Evolutionary conservation across 768 basidiomycete genomes (phyloP).

Genomic region (Mycena pura): DNA sequence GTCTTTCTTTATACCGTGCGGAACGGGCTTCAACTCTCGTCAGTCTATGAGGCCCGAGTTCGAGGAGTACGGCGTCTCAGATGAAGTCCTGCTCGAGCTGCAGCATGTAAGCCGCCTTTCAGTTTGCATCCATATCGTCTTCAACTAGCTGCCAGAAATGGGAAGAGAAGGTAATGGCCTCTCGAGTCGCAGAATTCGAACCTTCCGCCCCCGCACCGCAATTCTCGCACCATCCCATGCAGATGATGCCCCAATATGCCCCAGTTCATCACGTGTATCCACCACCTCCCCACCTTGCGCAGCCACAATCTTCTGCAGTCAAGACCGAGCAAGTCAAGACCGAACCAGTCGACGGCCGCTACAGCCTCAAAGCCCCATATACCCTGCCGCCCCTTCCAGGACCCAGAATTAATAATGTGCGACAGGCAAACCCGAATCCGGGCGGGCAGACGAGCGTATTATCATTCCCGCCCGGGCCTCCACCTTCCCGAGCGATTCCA

Average conservation of each 20-base stretch:
- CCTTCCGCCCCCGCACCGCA: slow-evolving; percentile 50
- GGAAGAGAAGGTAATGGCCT: slow-evolving; percentile 94
- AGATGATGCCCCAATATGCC: slow-evolving; percentile 66
- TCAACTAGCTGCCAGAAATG: slow-evolving; percentile 73
- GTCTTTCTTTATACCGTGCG: no score
- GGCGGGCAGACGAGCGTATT: slow-evolving; percentile 66
- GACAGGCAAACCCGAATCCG: slow-evolving; percentile 50
- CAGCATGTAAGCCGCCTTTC: slow-evolving; percentile 74
- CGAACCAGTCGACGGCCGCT: slow-evolving; percentile 75
- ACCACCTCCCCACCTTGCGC: slow-evolving; percentile 45
- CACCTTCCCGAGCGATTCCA: slow-evolving; percentile 56
- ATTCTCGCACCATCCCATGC: slow-evolving; percentile 65
- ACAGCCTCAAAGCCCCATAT: slow-evolving; percentile 63
- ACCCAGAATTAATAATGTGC: slow-evolving; percentile 62
- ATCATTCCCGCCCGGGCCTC: slow-evolving; percentile 52
- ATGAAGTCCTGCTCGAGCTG: slow-evolving; percentile 87
- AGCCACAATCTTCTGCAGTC: slow-evolving; percentile 47
- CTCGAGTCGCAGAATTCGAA: slow-evolving; percentile 94
- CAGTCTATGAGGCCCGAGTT: slow-evolving; percentile 88
- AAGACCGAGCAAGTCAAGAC: slow-evolving; percentile 74
- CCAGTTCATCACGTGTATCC: slow-evolving; percentile 59
- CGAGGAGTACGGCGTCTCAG: slow-evolving; percentile 93
- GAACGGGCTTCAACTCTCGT: no score
- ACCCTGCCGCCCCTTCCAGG: slow-evolving; percentile 69
- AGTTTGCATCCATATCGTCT: slow-evolving; percentile 17